Evolutionary conservation across 2,329 filamentous ascomycete genomes (phyloP).

Genomic region (Podosphaera leucotricha): DNA sequence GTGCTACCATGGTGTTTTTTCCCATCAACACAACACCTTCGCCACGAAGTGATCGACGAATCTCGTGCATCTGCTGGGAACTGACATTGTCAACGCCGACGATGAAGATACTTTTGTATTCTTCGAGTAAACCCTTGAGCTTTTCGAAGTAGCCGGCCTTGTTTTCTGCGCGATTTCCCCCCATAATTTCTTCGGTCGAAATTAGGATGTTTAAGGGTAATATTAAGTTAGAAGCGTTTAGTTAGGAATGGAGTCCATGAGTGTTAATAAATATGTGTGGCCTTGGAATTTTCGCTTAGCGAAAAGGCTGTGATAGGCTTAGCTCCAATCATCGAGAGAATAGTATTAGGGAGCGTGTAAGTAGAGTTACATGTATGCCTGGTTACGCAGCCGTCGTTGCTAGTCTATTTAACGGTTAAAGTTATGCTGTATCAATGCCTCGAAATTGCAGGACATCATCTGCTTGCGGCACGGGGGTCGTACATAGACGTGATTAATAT

Average conservation of each 20-base stretch:
- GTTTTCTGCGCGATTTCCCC: conserved; percentile 52
- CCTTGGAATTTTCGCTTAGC: background rate
- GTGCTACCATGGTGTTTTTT: conserved; percentile 94
- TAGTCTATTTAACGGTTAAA: background rate
- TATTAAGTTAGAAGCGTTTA: conserved; percentile 2
- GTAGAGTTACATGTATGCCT: too few relatives aligned
- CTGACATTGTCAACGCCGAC: conserved; percentile 97
- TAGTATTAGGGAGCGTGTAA: too few relatives aligned
- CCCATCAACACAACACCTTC: conserved; percentile 96
- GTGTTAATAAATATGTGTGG: background rate
- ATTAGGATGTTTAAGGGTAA: conserved; percentile 97
- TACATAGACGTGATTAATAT: conserved; percentile 45
- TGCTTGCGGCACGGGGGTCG: conserved; percentile 54
- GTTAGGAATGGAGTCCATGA: background rate
- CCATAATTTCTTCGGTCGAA: conserved; percentile 95
- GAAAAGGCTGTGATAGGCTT: background rate
- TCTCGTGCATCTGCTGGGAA: conserved; percentile 99
- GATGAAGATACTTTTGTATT: conserved; percentile 96
- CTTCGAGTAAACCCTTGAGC: conserved; percentile 91
- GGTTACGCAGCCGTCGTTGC: too few relatives aligned
- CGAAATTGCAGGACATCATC: conserved; percentile 25
- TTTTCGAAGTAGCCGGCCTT: conserved; percentile 99
- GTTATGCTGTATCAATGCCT: conserved; percentile 41
- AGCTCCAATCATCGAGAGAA: too few relatives aligned
- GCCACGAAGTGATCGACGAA: conserved; percentile 72